Conservation (phyloP, 2,329 filamentous ascomycete species). For the Cladosporium sp. region DNA sequence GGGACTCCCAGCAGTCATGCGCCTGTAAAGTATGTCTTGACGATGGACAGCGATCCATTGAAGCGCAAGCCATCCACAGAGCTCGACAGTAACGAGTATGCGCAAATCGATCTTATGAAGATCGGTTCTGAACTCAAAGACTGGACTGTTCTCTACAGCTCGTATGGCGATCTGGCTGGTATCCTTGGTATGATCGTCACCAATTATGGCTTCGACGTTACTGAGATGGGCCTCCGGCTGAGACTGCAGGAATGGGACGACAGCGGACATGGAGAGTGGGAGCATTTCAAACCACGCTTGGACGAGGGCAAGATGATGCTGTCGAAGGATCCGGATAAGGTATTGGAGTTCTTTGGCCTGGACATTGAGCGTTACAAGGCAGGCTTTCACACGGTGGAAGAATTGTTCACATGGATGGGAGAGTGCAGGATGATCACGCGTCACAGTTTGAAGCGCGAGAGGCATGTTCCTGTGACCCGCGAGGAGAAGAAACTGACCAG, state of each 20-base stretch:
- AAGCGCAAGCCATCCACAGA: constrained; percentile 1
- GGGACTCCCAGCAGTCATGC: constrained; percentile 6
- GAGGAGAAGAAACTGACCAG: constrained; percentile 48
- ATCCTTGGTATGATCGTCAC: constrained; percentile 61
- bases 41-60: not conserved
- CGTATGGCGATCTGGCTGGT: constrained; percentile 69
- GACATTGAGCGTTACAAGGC: constrained; percentile 46
- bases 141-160: constrained; percentile 65
- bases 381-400: constrained; percentile 53
- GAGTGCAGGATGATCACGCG: constrained; percentile 57
- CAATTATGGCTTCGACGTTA: constrained; percentile 61
- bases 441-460: constrained; percentile 26
- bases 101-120: constrained; percentile 67
- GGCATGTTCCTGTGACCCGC: constrained; percentile 5
- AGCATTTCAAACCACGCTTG: constrained; percentile 15
- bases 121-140: constrained; percentile 43
- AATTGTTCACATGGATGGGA: constrained; percentile 60
- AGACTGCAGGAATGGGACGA: constrained; percentile 65
- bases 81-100: constrained; percentile 28
- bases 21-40: constrained; percentile 17
- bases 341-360: constrained; percentile 63
- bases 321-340: constrained; percentile 51
- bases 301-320: constrained; percentile 55
- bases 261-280: constrained; percentile 42
- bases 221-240: constrained; percentile 60